Percentiles rank a stretch among this genome's conserved stretches.
Conservation (phyloP, 371 early-diverging fungal genomes). For the Mucor sp. region DNA sequence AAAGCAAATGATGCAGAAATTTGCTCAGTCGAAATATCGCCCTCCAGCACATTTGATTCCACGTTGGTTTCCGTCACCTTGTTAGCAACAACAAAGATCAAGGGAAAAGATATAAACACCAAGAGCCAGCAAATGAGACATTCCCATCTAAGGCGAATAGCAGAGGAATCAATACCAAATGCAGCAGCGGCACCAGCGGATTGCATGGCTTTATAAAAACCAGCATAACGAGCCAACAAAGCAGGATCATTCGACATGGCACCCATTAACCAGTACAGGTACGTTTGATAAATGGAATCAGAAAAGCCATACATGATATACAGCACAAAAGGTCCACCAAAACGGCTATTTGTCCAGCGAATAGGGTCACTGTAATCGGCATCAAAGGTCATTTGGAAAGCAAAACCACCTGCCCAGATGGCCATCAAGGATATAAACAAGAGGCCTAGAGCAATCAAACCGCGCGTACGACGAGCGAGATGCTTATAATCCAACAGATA, state of each 20-base stretch:
- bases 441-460: slow-evolving; percentile 48
- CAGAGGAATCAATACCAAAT: slow-evolving; percentile 42
- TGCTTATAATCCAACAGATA: slow-evolving; percentile 53
- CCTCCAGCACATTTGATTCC: not conserved
- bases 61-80: slow-evolving; percentile 31
- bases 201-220: slow-evolving; percentile 73
- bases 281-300: slow-evolving; percentile 74
- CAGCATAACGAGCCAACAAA: slow-evolving; percentile 71
- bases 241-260: slow-evolving; percentile 72
- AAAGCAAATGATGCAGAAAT: not conserved
- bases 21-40: slow-evolving; percentile 2
- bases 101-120: slow-evolving; percentile 39
- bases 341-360: slow-evolving; percentile 29
- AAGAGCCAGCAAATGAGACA: slow-evolving; percentile 40
- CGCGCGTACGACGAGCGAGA: slow-evolving; percentile 55
- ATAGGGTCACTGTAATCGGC: slow-evolving; percentile 28
- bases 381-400: slow-evolving; percentile 57
- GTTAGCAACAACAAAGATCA: slow-evolving; percentile 32
- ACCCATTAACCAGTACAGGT: slow-evolving; percentile 81
- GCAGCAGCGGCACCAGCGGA: slow-evolving; percentile 49
- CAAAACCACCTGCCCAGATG: slow-evolving; percentile 66
- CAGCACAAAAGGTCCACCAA: slow-evolving; percentile 63
- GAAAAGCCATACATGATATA: slow-evolving; percentile 67
- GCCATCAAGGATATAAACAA: slow-evolving; percentile 52
- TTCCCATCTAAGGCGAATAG: slow-evolving; percentile 36